Evolutionary conservation across 1,284 basidiomycete species (phyloP), one percentile per base, ranked within the genome.

Genomic region (Earliella scabrosa): DNA sequence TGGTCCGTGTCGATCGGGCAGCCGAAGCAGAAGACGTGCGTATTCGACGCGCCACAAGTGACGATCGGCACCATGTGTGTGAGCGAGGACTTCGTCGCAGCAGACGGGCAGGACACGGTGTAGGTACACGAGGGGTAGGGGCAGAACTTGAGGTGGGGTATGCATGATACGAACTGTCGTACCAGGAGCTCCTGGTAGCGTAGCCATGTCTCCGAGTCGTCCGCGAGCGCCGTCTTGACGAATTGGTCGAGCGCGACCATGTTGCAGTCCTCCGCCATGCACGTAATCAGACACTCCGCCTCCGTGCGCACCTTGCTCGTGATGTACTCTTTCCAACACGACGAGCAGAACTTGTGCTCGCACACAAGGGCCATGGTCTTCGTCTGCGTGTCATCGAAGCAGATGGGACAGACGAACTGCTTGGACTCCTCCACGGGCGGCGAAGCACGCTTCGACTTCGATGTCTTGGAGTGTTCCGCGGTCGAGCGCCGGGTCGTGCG

Each of bases 201-300:
- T 47, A 66, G 68, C 79, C 79, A 83, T 3, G 80, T 80, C 53
- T 73, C 71, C 13, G 58, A 57, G 58, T 83, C 82, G 38, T 79
- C 77, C 24, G 66, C 70, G 26, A 77, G 76, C 38, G 77, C 76
- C 40, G 75, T 71, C 47, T 75, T 75, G 52, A 92, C 71, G 68
- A 91, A 90, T 0, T 72, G 54, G 65, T 91, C 87, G 2, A 87
- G 80, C 3, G 92, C 86, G 51, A 95, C 82, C 50, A 93, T 78
- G 27, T 82, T 80, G 75, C 97, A 99, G 41, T 87, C 87, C 67
- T 91, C 90, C 34, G 90, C 91, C 97, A 99, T 98, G 78, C 97
- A 99, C 59, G 92, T 86, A 60, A 98, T 87, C 38, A 82, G 77
- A 61, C 90, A 87, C 71, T 98, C 97, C 52, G 91, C 93, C 70